Percentiles rank a stretch among this genome's conserved stretches.
These are phyloP conservation scores for Avena eriantha DNA, from an alignment of 176 grass and related monocot genomes.

Conservation along the genomic window DNA sequence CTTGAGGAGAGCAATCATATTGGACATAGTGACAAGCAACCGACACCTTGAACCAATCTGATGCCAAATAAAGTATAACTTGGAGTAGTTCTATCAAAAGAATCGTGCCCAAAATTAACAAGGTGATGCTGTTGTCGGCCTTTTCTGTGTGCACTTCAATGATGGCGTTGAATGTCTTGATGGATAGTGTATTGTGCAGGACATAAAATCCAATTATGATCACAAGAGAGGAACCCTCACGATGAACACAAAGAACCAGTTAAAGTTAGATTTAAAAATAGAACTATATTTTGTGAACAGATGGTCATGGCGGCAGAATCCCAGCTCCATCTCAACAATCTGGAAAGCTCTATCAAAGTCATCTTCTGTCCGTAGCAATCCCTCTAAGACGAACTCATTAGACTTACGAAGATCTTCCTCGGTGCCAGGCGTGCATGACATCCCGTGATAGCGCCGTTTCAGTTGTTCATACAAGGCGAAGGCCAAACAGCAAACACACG, in stretches of 20 bases:
- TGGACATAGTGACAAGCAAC: background rate
- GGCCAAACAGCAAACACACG: background rate
- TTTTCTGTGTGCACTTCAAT: background rate
- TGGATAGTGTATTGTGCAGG: background rate
- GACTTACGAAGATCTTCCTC: background rate
- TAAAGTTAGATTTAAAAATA: background rate
- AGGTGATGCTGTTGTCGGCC: background rate
- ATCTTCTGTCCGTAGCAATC: background rate
- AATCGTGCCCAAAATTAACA: background rate
- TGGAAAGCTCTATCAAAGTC: background rate
- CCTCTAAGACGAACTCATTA: background rate
- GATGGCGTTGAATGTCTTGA: background rate
- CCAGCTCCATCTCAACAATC: constrained; percentile 25
- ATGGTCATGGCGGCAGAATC: constrained; percentile 26
- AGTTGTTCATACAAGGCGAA: background rate
- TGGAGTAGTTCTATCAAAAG: constrained; percentile 14
- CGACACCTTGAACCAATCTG: constrained; percentile 10
- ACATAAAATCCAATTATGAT: background rate
- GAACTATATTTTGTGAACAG: constrained; percentile 9
- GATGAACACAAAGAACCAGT: background rate
- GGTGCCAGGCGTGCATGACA: background rate
- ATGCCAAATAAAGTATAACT: constrained; percentile 9
- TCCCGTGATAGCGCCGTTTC: background rate
- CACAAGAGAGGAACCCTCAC: background rate
- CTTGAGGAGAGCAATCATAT: background rate